A percentile compares a stretch with the other conserved stretches of the same genome.
Evolutionary conservation across 768 basidiomycete species (phyloP).

Genomic region (Suillus decipiens): DNA sequence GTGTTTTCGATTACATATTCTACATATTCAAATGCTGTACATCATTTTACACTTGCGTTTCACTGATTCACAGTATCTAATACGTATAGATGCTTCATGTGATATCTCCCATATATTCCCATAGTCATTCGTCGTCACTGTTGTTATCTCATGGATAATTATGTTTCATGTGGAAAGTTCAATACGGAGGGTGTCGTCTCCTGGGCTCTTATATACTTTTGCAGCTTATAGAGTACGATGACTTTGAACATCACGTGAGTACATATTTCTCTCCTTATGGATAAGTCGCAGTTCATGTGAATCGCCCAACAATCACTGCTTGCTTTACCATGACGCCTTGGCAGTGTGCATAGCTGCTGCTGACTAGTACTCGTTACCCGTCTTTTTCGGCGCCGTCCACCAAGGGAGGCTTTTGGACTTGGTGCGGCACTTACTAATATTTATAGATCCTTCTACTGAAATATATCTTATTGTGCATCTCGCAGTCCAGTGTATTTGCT

Average conservation of each 20-base stretch:
- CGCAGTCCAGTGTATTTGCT: too few relatives aligned
- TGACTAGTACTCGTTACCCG: slow-evolving; percentile 48
- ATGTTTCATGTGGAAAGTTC: not conserved
- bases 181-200: too few relatives aligned
- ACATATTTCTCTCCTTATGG: not conserved
- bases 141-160: slow-evolving; percentile 4
- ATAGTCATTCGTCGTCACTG: slow-evolving; percentile 9
- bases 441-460: too few relatives aligned
- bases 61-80: slow-evolving; percentile 20
- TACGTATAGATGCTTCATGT: slow-evolving; percentile 24
- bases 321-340: slow-evolving; percentile 66
- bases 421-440: too few relatives aligned
- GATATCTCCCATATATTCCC: slow-evolving; percentile 13
- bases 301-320: slow-evolving; percentile 39
- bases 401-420: too few relatives aligned
- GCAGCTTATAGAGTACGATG: too few relatives aligned
- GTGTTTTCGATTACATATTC: slow-evolving; percentile 14
- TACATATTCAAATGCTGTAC: slow-evolving; percentile 9
- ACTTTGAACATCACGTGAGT: too few relatives aligned
- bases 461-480: too few relatives aligned
- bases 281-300: slow-evolving; percentile 31
- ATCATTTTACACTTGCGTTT: slow-evolving; percentile 17
- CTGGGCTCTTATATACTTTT: too few relatives aligned
- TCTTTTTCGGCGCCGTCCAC: slow-evolving; percentile 4
- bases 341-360: slow-evolving; percentile 72